Percentiles rank a stretch among this genome's conserved stretches.
phyloP scores from a whole-genome alignment of 805 yeast genomes.

The Spencermartinsiella europaea region DNA sequence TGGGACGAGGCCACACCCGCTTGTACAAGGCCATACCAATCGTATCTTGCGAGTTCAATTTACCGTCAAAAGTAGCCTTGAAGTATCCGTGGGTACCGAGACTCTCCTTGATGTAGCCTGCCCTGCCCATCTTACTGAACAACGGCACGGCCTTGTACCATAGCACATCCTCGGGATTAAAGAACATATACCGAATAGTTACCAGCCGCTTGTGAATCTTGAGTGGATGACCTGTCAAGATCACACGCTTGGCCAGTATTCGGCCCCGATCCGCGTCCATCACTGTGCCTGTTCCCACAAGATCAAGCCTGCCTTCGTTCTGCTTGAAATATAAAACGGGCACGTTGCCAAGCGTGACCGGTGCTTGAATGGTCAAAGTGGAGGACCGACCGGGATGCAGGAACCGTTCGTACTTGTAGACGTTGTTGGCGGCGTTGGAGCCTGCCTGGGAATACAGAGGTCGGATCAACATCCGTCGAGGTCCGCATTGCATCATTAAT shows the following conservation, averaged over 20 bases:
- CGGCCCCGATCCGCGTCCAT: constrained; percentile 80
- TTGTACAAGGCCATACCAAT: constrained; percentile 92
- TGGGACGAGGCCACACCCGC: constrained; percentile 79
- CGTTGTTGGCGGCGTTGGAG: constrained; percentile 71
- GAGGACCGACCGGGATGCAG: constrained; percentile 70
- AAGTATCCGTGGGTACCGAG: constrained; percentile 98
- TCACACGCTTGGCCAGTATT: constrained; percentile 78
- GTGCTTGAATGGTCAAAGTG: constrained; percentile 84
- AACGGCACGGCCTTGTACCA: constrained; percentile 89
- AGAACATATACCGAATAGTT: constrained; percentile 95
- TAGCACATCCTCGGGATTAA: constrained; percentile 80
- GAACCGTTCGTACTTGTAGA: constrained; percentile 79
- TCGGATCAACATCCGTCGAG: constrained; percentile 74
- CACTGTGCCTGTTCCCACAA: constrained; percentile 88
- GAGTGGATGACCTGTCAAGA: constrained; percentile 90
- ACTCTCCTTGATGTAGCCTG: constrained; percentile 91
- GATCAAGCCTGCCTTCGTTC: constrained; percentile 40
- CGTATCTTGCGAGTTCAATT: constrained; percentile 83
- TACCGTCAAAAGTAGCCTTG: constrained; percentile 92
- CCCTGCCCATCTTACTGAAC: constrained; percentile 87
- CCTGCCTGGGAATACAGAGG: constrained; percentile 79
- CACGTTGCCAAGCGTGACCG: constrained; percentile 68
- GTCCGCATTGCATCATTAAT: constrained; percentile 86
- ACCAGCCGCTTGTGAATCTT: constrained; percentile 90
- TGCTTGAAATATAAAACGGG: constrained; percentile 78